phyloP scores from a whole-genome alignment of 2,329 filamentous ascomycete species.

The Tetracladium maxilliforme region DNA sequence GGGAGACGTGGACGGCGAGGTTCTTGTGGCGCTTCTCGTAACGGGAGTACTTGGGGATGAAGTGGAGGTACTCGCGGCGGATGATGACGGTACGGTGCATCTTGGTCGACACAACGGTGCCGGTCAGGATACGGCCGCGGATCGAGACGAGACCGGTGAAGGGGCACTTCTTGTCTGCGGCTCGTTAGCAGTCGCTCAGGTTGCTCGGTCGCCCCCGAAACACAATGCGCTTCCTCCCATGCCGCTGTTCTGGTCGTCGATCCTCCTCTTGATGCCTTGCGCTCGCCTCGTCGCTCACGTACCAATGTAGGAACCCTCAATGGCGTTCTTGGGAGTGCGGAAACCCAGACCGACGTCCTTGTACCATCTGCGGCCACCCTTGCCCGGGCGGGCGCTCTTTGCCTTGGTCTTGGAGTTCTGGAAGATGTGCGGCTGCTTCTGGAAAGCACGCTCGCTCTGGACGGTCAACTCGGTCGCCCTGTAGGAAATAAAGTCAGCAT shows the following conservation, averaged over 20 bases:
- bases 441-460: conserved; percentile 99
- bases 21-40: conserved; percentile 99
- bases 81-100: conserved; percentile 99
- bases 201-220: too few relatives aligned
- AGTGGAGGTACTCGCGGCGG: conserved; percentile 99
- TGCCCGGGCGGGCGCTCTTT: conserved; percentile 73
- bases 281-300: conserved; percentile 38
- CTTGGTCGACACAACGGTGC: conserved; percentile 98
- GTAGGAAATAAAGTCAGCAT: too few relatives aligned
- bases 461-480: conserved; percentile 99
- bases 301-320: conserved; percentile 99
- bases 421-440: conserved; percentile 99
- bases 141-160: conserved; percentile 99
- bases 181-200: conserved; percentile 7
- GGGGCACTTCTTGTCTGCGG: conserved; percentile 98
- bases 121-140: conserved; percentile 99
- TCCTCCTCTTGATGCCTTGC: too few relatives aligned
- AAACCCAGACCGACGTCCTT: conserved; percentile 99
- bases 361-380: conserved; percentile 93
- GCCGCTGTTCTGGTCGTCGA: too few relatives aligned
- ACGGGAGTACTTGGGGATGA: conserved; percentile 98
- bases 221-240: too few relatives aligned
- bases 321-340: conserved; percentile 95
- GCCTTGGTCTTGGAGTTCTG: conserved; percentile 88
- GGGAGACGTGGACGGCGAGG: conserved; percentile 95